Base-by-base conservation (phyloP, 768 basidiomycete genomes). In the Russula dissimulans region DNA sequence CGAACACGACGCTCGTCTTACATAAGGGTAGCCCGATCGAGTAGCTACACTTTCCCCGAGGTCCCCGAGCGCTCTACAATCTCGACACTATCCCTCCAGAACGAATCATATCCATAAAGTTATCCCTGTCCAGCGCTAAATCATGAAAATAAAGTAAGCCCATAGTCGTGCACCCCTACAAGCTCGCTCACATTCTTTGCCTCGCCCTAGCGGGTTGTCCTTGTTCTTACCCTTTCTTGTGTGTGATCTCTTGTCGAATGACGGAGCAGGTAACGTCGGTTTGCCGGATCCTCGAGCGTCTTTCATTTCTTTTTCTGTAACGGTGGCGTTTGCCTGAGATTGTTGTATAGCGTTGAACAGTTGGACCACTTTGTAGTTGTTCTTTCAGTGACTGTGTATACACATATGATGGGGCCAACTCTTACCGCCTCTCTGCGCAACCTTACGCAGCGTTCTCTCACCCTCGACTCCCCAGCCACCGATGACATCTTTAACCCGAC, bases 391-490 rank as follows among this genome's bases (percentile, higher is more conserved):
- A 47, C 9, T 3, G 17, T 49, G 34, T 26, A n/a, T 17, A 4
- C 11, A 14, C 10, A 48, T 38, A 47, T 31, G 57, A 51, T 9
- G 43, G 26, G 51, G 3, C 51, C 22, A 9, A n/a, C 39, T 67
- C 81, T 53, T 70, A 89, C 89, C 89, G 73, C 89, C 89, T 70
- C 89, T 77, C 74, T 86, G 97, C 64, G 86, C 95, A 71, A 81
- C 91, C 78, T 87, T 97, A 71, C 80, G 82, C 68, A 84, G 76
- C 60, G 79, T 86, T 71, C 81, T 81, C 75, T 86, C 91, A 72
- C 81, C 82, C 71, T 89, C 88, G 12, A 81, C 87, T 34, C 89
- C 94, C 94, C 93, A 97, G 44, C 91, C 92, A 59, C 85, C 90
- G 69, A 89, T 91, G 15, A 84, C 82, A 70, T 87, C 85, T 43